Base-by-base conservation (phyloP, 2,329 filamentous ascomycete genomes). In the Capronia americana region DNA sequence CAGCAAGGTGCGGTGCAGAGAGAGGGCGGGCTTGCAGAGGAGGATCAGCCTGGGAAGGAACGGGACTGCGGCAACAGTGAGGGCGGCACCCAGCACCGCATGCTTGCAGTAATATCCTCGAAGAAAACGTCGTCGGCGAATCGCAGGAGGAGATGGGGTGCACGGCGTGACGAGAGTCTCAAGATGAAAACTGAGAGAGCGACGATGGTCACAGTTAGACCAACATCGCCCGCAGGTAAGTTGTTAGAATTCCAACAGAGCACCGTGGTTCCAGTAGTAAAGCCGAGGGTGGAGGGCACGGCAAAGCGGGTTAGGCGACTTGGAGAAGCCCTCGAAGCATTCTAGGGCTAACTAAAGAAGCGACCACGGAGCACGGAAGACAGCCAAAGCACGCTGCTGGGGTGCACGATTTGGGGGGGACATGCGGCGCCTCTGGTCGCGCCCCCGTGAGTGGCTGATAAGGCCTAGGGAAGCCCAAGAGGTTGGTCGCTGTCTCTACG, bases 51-150 rank as follows among this genome's bases (percentile, higher is more conserved):
- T 60, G 62, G 67, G 30, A 51, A 60, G 38, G 50, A 26, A 41
- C 30, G 23, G 32, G 20, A 23, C 53, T 41, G 56, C 54, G 57
- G 54, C 44, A 56, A 57, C 23, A 50, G 44, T 26, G 32, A 51
- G 63, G 30, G 63, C 46, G 54, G 41, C 44, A 28, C 61, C 48
- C n/a, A 58, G 57, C 32, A 51, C 62, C 48, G 65, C 67, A 69
- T 67, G 62, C 61, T 66, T 63, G 66, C 60, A 60, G 62, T 57
- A 26, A 46, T 12, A 48, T 20, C 7, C 12, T 44, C 17, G 23
- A 24, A 32, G 8, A n/a, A 11, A 50, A 28, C 2, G 24, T 38
- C 38, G 38, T n/a, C 14, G 38, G 38, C 38, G 38, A 26, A 38
- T 44, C 34, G 41, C 32, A 26, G 44, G 23, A 57, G 44, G 20